Conservation (phyloP, 768 basidiomycete genomes). For the Phylloporus arenicola region DNA sequence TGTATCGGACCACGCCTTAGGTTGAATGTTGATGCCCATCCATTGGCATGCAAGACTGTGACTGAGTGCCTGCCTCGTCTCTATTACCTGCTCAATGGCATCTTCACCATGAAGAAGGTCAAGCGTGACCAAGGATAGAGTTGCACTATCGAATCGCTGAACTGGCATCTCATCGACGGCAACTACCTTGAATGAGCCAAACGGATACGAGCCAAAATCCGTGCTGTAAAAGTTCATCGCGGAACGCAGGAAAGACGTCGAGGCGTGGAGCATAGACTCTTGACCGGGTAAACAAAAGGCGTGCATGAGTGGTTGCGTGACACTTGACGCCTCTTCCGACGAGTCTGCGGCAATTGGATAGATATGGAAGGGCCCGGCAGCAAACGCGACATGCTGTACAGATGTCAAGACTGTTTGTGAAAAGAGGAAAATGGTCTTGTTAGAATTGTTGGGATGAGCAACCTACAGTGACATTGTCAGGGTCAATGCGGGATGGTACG, state of each 20-base stretch:
- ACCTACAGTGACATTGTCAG: conserved; percentile 45
- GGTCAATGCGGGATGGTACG: conserved; percentile 1
- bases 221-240: conserved; percentile 91
- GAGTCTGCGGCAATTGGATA: conserved; percentile 61
- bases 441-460: conserved; percentile 87
- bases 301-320: conserved; percentile 72
- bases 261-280: conserved; percentile 61
- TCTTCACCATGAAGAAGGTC: conserved; percentile 85
- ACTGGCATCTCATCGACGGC: conserved; percentile 87
- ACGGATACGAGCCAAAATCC: conserved; percentile 95
- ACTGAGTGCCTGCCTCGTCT: conserved; percentile 78
- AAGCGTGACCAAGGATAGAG: conserved; percentile 69
- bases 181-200: conserved; percentile 88
- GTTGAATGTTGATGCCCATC: conserved; percentile 94
- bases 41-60: conserved; percentile 94
- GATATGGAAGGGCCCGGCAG: conserved; percentile 90
- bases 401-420: conserved; percentile 82
- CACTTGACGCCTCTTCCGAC: conserved; percentile 56
- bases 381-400: conserved; percentile 94
- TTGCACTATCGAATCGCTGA: conserved; percentile 80
- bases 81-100: conserved; percentile 89
- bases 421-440: conserved; percentile 93
- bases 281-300: conserved; percentile 92
- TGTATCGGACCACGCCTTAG: conserved; percentile 86
- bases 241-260: conserved; percentile 71